Conservation (phyloP, 208 protist genomes). For the Phytomonas sp. region DNA sequence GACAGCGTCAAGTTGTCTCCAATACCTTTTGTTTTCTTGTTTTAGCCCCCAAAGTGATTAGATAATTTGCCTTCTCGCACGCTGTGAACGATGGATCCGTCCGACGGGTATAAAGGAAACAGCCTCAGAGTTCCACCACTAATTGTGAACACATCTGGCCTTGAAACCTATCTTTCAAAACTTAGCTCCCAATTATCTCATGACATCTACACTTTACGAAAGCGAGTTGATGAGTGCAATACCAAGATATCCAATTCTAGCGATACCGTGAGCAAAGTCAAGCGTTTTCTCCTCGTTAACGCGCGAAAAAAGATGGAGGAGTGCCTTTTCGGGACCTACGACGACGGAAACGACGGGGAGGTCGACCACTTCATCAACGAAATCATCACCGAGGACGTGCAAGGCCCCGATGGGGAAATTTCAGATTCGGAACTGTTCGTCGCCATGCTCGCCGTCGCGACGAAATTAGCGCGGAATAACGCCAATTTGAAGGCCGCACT, state of each 20-base stretch:
- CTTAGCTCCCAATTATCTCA: slow-evolving; percentile 22
- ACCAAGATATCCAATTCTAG: slow-evolving; percentile 10
- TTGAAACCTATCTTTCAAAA: slow-evolving; percentile 33
- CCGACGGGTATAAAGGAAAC: background rate
- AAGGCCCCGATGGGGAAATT: background rate
- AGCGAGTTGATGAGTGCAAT: slow-evolving; percentile 9
- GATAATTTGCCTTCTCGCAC: background rate
- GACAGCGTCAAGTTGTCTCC: background rate
- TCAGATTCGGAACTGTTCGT: slow-evolving; percentile 16
- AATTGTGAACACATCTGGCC: slow-evolving; percentile 20
- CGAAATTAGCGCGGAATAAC: slow-evolving; percentile 23
- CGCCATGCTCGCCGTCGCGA: slow-evolving; percentile 23
- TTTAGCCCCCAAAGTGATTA: slow-evolving; percentile 10
- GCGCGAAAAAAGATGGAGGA: slow-evolving; percentile 16
- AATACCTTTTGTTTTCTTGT: slow-evolving; percentile 11
- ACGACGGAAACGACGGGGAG: background rate
- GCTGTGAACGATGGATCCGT: background rate
- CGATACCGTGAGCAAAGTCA: slow-evolving; percentile 15
- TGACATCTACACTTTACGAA: slow-evolving; percentile 15
- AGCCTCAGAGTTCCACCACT: slow-evolving; percentile 18
- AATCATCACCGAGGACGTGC: background rate
- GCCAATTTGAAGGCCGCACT: slow-evolving; percentile 15
- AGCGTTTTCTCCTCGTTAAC: slow-evolving; percentile 21
- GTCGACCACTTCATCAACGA: slow-evolving; percentile 4
- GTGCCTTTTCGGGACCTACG: slow-evolving; percentile 13